Evolutionary conservation across 2,329 filamentous ascomycete species (phyloP), one percentile per base, ranked within the genome.

Genomic region (Scytalidium lignicola): DNA sequence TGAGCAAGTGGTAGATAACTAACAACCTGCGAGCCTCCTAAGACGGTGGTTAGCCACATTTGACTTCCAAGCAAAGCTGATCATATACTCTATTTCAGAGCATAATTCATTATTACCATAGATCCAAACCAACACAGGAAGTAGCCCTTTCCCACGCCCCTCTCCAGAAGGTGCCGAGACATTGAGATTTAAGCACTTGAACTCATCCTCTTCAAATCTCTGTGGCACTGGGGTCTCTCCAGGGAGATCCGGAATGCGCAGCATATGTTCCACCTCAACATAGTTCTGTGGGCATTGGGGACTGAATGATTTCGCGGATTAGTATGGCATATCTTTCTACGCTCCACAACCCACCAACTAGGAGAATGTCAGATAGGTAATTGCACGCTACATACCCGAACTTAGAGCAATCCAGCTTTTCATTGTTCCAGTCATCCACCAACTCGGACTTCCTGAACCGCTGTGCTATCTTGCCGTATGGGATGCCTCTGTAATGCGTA

Each of bases 401-500:
- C 26, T 39, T 37, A 15, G 44, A 10, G 37, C 44, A 46, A 21
- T 46, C 44, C 10, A 46, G 44, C 32, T n/a, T 40, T 12, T 41
- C 29, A 28, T 32, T 20, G 7, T 29, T 10, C 43, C 43, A 44
- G 8, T 44, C 10, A 28, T 44, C 22, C 21, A 44, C 22, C 19
- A 52, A 29, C 9, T 44, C 22, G 6, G 51, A 50, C 32, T 50
- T 47, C 22, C 45, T 47, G 47, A 47, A 52, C 23, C 51, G 28
- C n/a, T 23, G 47, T 6, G 51, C 28, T 17, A 52, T 29, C 13
- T 23, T 43, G 12, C 44, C 51, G 32, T 48, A 52, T 5, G 51
- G 48, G 28, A 52, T 48, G 3, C 51, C 51, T 28, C 47, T 13
- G n/a, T 37, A 37, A 13, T 37, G 32, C 32, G 32, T 37, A n/a